Base-by-base conservation (phyloP, 257 asterid species). In the Euphrasia confusa region DNA sequence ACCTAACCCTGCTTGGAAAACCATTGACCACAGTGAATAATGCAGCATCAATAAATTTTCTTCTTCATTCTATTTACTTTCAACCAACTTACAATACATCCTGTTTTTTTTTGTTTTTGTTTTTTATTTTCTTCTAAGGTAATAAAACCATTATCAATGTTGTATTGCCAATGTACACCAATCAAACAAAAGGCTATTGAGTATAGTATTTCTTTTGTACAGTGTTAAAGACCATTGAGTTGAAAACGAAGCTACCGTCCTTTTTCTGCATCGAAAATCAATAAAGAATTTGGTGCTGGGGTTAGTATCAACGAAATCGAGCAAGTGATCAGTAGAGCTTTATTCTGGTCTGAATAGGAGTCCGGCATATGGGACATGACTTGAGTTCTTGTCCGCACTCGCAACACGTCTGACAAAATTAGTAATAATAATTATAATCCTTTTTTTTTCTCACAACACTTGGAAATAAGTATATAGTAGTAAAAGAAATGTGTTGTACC, bases 311-410 rank as follows among this genome's bases (percentile, higher is more conserved):
- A 52, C 52, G 57, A 52, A 52, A 17, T 18, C 30, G 57, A 52
- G 15, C 10, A 14, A 13, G 24, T n/a, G 52, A 45, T 45, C 17
- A 45, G 52, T 45, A 45, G 52, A 45, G 52, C 15, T 44, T 79
- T 85, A 90, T 87, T 70, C 96, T 73, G 48, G 96, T 85, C 70
- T 83, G 84, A 60, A 90, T 85, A 58, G 42, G 78, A 64, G 72
- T 81, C 48, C 96, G 84, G 71, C 98, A 90, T 1, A 87, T 84
- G 10, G 96, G 98, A 70, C 98, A 90, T 50, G 56, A 49, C 39
- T 54, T 33, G 3, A 54, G 60, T 26, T 54, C 60, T 54, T 54
- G 15, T 54, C 60, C 60, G 9, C 97, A 90, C 6, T 74, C 86
- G 15, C 83, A 72, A 56, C 97, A 90, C 11, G 97, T 85, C 97